A percentile compares a stretch with the other conserved stretches of the same genome.
These are phyloP conservation scores for Dendrocalamus sinicus DNA, from an alignment of 176 grass and related monocot species.

Conservation along the genomic window DNA sequence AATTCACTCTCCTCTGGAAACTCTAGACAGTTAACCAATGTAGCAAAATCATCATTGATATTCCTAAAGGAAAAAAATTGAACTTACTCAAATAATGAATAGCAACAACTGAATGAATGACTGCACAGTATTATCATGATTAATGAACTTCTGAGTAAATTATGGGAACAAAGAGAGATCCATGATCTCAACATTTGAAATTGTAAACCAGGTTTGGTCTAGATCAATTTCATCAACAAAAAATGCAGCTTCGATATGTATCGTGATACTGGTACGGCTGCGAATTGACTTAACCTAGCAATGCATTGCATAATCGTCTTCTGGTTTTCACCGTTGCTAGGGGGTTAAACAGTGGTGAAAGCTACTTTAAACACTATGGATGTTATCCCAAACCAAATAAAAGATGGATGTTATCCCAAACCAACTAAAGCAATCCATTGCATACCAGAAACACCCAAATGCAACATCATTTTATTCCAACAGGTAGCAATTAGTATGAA, in stretches of 20 bases:
- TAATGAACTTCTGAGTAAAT: not conserved
- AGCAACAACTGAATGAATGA: not conserved
- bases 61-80: constrained; percentile 42
- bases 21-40: constrained; percentile 49
- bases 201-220: not conserved
- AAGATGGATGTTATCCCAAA: not conserved
- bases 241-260: not conserved
- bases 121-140: not conserved
- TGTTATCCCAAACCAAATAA: not conserved
- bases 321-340: too few species aligned
- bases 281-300: not conserved
- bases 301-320: not conserved
- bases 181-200: not conserved
- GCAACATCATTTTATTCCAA: not conserved
- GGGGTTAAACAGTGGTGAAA: too few species aligned
- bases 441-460: not conserved
- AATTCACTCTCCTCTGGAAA: constrained; percentile 65
- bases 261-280: too few species aligned
- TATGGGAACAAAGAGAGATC: not conserved
- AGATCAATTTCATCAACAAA: not conserved
- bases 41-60: constrained; percentile 18
- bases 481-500: not conserved
- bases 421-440: not conserved
- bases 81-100: not conserved
- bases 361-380: too few species aligned